Evolutionary conservation across 345 rosid species (phyloP).

Genomic region (Mallotus nudiflorus): DNA sequence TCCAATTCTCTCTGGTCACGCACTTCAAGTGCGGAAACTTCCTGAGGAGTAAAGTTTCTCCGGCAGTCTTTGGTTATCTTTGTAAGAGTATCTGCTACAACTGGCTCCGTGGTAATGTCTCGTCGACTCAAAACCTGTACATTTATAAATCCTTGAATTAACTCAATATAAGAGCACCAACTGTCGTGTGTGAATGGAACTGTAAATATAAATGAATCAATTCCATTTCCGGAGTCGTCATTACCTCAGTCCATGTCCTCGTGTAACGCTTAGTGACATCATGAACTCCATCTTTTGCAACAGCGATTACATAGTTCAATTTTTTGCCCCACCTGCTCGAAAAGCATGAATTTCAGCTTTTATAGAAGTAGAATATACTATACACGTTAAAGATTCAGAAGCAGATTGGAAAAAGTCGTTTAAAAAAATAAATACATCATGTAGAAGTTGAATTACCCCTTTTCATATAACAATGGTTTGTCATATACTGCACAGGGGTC

Average conservation of each 20-base stretch:
- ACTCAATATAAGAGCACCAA: no score
- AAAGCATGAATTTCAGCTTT: not conserved
- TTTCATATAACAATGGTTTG: constrained; percentile 81
- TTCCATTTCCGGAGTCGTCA: not conserved
- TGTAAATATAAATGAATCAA: constrained; percentile 3
- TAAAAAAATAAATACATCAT: constrained; percentile 5
- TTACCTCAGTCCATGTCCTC: constrained; percentile 92
- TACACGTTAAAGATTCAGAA: not conserved
- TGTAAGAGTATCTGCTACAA: constrained; percentile 43
- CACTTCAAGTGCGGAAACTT: constrained; percentile 51
- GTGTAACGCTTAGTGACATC: constrained; percentile 97
- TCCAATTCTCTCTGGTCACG: constrained; percentile 70
- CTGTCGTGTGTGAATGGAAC: not conserved
- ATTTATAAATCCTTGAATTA: not conserved
- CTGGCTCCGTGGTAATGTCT: constrained; percentile 53
- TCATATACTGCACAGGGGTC: constrained; percentile 91
- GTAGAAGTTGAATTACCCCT: constrained; percentile 52
- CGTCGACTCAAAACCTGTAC: constrained; percentile 73
- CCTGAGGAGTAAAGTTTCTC: constrained; percentile 29
- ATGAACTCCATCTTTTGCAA: constrained; percentile 82
- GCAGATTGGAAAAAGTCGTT: constrained; percentile 11
- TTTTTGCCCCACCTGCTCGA: constrained; percentile 73
- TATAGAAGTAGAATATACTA: not conserved
- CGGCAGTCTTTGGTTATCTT: constrained; percentile 61
- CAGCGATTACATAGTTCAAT: constrained; percentile 66